phyloP scores from a whole-genome alignment of 2,329 filamentous ascomycete genomes.

The Colletotrichum sp. region DNA sequence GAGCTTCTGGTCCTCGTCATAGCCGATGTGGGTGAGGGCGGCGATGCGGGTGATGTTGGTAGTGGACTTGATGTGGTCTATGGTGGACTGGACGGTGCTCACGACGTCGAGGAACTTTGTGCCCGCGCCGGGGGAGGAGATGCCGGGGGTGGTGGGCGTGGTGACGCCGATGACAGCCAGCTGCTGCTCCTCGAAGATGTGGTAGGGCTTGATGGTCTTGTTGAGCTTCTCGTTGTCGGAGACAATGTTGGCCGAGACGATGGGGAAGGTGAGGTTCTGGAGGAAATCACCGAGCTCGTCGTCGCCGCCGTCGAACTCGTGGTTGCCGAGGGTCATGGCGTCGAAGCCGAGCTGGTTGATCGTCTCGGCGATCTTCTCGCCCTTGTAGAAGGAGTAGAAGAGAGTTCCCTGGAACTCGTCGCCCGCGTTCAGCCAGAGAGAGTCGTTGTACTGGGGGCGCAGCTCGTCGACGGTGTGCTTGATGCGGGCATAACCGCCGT shows the following conservation, averaged over 20 bases:
- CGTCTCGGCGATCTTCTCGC: constrained; percentile 71
- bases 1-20: constrained; percentile 66
- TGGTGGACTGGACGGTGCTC: constrained; percentile 62
- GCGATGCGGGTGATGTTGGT: constrained; percentile 70
- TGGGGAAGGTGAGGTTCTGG: constrained; percentile 67
- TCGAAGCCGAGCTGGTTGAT: constrained; percentile 71
- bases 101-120: constrained; percentile 66
- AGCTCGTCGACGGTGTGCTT: constrained; percentile 64
- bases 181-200: constrained; percentile 65
- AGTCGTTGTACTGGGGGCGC: constrained; percentile 62
- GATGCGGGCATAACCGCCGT: constrained; percentile 68
- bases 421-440: constrained; percentile 69
- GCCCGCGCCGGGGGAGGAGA: constrained; percentile 61
- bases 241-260: constrained; percentile 67
- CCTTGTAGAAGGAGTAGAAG: constrained; percentile 70
- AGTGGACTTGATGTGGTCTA: constrained; percentile 65
- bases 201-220: constrained; percentile 68
- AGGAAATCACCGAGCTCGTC: constrained; percentile 67
- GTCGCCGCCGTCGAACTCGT: constrained; percentile 71
- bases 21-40: constrained; percentile 72
- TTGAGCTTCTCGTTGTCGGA: constrained; percentile 66
- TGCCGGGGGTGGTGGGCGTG: constrained; percentile 62
- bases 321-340: constrained; percentile 72
- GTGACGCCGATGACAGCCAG: constrained; percentile 70
- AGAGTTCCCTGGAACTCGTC: constrained; percentile 74